A percentile compares a stretch with the other conserved stretches of the same genome.
These are phyloP conservation scores for Amaranthus hypochondriacus DNA, from an alignment of 148 eudicot genomes.

Conservation along the genomic window DNA sequence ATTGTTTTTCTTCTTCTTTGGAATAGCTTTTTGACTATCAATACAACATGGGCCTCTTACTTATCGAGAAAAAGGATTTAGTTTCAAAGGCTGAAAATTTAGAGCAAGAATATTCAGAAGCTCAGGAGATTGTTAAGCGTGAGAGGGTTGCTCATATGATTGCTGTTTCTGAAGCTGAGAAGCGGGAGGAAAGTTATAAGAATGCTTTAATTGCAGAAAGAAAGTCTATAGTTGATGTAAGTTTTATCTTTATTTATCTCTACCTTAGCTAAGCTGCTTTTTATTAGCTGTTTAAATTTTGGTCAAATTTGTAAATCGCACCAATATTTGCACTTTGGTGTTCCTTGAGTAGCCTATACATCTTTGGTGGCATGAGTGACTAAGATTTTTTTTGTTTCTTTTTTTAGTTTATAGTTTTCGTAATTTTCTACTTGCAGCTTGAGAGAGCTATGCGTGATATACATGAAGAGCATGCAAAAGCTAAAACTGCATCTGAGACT, in stretches of 20 bases:
- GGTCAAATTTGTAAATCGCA: not conserved
- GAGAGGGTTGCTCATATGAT: conserved; percentile 69
- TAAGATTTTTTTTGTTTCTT: not conserved
- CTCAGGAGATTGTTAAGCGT: conserved; percentile 63
- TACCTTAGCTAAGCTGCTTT: not conserved
- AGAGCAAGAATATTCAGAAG: conserved; percentile 53
- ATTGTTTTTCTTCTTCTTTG: not conserved
- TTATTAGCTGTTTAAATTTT: not conserved
- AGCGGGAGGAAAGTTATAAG: conserved; percentile 63
- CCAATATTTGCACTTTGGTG: not conserved
- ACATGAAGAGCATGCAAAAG: conserved; percentile 44
- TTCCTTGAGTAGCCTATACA: not conserved
- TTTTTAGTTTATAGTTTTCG: no score
- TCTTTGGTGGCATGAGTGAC: not conserved
- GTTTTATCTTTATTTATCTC: conserved; percentile 11
- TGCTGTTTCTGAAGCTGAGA: conserved; percentile 71
- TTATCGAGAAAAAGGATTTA: conserved; percentile 71
- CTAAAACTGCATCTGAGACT: conserved; percentile 47
- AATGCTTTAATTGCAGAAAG: conserved; percentile 61
- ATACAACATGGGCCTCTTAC: conserved; percentile 79
- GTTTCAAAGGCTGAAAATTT: conserved; percentile 48
- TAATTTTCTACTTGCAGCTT: conserved; percentile 47
- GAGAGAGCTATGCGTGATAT: conserved; percentile 68
- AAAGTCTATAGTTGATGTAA: conserved; percentile 63
- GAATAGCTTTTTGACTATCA: conserved; percentile 81